Evolutionary conservation across 192 early-diverging fungal genomes (phyloP).

Genomic region (Coemansia sp.): DNA sequence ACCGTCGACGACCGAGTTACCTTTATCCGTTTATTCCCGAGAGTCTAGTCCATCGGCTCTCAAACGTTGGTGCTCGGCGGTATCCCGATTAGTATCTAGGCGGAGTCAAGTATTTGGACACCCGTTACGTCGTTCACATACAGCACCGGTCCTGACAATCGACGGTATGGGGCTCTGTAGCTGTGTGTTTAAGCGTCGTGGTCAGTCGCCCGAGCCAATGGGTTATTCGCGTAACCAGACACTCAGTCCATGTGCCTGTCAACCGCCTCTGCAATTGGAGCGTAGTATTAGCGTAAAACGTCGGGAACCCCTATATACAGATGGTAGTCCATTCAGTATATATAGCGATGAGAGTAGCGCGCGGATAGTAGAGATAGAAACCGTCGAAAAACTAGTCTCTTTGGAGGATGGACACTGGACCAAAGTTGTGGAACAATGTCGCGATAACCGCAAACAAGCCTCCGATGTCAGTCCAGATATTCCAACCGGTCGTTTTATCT

Average conservation of each 20-base stretch:
- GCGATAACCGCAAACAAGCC: neutral
- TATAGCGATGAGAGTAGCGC: slow-evolving; percentile 21
- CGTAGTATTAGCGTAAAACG: slow-evolving; percentile 9
- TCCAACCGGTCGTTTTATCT: neutral
- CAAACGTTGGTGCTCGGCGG: slow-evolving; percentile 36
- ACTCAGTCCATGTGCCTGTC: neutral
- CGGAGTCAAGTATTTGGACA: neutral
- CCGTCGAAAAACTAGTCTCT: slow-evolving; percentile 10
- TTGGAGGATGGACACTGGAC: slow-evolving; percentile 35
- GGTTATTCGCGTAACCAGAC: neutral
- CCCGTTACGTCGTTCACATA: slow-evolving; percentile 35
- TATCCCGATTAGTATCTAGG: slow-evolving; percentile 6
- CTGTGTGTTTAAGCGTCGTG: slow-evolving; percentile 22
- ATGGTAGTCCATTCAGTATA: neutral
- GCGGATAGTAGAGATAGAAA: neutral
- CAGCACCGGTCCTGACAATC: slow-evolving; percentile 22
- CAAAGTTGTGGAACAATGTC: slow-evolving; percentile 20
- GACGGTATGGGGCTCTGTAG: slow-evolving; percentile 26
- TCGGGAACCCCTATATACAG: slow-evolving; percentile 2
- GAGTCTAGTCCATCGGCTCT: neutral
- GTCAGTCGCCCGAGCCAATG: neutral
- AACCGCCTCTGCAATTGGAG: neutral
- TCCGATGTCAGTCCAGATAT: too few species aligned
- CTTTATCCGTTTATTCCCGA: too few species aligned
- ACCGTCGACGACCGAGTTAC: too few species aligned